phyloP scores from a whole-genome alignment of 2,329 filamentous ascomycete genomes.

The Pseudogymnoascus sp. region DNA sequence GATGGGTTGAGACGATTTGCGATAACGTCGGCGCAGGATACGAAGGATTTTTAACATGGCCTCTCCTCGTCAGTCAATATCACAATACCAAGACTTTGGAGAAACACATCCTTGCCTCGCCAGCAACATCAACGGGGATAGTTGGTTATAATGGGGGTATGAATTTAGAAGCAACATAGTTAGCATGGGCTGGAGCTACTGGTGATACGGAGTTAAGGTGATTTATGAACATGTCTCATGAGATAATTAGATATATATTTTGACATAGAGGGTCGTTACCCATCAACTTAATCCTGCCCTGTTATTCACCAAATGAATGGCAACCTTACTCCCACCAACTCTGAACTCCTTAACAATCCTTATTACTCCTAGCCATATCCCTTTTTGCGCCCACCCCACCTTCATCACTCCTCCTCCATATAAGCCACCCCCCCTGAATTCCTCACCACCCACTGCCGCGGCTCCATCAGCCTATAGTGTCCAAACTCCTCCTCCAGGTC shows the following conservation, averaged over 20 bases:
- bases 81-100: background rate
- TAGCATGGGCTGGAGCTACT: background rate
- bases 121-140: background rate
- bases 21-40: background rate
- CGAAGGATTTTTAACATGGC: background rate
- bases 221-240: background rate
- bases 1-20: conserved; percentile 14
- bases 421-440: background rate
- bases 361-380: background rate
- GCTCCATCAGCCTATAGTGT: background rate
- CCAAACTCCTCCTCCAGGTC: conserved; percentile 25
- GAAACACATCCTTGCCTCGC: background rate
- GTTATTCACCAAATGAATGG: background rate
- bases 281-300: background rate
- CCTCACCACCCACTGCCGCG: background rate
- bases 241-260: background rate
- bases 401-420: background rate
- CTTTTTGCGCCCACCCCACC: background rate
- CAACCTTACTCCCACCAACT: background rate
- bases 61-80: conserved; percentile 3
- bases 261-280: background rate
- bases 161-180: background rate
- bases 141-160: background rate
- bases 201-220: background rate
- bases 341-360: background rate